Evolutionary conservation across 2,329 filamentous ascomycete species (phyloP), one percentile per base, ranked within the genome.

Genomic region (Plectosphaerella cucumerina): DNA sequence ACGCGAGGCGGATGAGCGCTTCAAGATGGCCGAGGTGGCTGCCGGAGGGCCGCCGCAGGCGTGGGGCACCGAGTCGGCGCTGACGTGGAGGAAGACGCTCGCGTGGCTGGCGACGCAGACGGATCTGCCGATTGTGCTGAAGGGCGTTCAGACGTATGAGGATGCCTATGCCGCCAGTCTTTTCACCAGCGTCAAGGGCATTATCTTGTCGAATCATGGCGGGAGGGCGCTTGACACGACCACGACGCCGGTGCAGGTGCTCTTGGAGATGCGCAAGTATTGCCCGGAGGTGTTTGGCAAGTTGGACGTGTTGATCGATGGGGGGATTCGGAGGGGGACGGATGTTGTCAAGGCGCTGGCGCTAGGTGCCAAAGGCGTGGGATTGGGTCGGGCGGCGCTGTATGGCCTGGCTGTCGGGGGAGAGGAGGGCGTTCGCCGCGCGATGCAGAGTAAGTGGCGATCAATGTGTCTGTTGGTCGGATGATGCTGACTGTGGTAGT

Each of bases 171-270:
- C 52, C 6, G 54, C 54, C 6, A 54, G 49, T 4, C 33, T 54
- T 1, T 56, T 54, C 39, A 47, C 54, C 22, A 48, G 47, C 9
- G 80, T 80, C 1, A 70, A 69, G 14, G 80, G 79, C 1, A 77
- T 84, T 44, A 62, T 81, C 51, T 56, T 84, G 33, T 80, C 75
- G 53, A 84, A 84, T 53, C 81, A 84, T 50, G 80, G 81, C 17
- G 81, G 81, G 3, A 67, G 81, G 23, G 77, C 78, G 1, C 66
- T 81, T 1, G 80, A 83, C 17, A 56, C 54, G 14, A 52, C 54
- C 6, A 48, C 53, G 41, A 50, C 54, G 18, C 54, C 54, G 3
- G 12, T 56, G 4, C 65, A 81, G 17, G 75, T 76, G 1, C 66
- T 81, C 1, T 61, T 81, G 3, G 78, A 81, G 56, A 70, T 81